Percentiles rank a stretch among this genome's conserved stretches.
Evolutionary conservation across 176 grass and related monocot genomes (phyloP).

Genomic region (Rhynchospora pubera): DNA sequence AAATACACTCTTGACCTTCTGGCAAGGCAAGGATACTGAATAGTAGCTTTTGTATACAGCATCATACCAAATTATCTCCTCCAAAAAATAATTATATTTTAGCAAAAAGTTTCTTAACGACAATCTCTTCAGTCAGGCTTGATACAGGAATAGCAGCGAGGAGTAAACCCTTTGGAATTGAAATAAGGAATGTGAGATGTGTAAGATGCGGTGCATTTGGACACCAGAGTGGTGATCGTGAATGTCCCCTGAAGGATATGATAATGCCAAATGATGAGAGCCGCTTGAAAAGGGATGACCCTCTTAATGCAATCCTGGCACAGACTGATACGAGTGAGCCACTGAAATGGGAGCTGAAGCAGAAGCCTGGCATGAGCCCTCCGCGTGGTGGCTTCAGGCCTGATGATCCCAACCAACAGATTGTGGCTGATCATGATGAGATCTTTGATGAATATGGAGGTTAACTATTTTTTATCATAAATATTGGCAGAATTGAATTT

Average conservation of each 20-base stretch:
- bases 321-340: constrained; percentile 77
- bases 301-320: constrained; percentile 83
- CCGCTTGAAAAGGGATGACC: constrained; percentile 94
- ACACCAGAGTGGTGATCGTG: constrained; percentile 90
- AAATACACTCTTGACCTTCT: neutral
- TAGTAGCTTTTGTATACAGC: neutral
- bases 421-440: constrained; percentile 68
- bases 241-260: constrained; percentile 85
- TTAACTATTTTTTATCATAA: constrained; percentile 14
- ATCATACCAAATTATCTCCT: neutral
- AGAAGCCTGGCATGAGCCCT: constrained; percentile 92
- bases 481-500: no score
- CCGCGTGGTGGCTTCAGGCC: constrained; percentile 76
- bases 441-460: constrained; percentile 99
- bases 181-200: constrained; percentile 93
- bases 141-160: constrained; percentile 84
- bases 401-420: constrained; percentile 97
- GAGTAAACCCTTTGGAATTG: constrained; percentile 85
- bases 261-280: constrained; percentile 99
- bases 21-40: neutral
- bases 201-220: constrained; percentile 78
- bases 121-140: constrained; percentile 34
- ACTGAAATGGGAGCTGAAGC: constrained; percentile 98
- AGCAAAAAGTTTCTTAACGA: neutral
- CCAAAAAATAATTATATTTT: neutral